These are phyloP conservation scores for Podila minutissima DNA, from an alignment of 192 early-diverging fungal genomes.

Conservation along the genomic window DNA sequence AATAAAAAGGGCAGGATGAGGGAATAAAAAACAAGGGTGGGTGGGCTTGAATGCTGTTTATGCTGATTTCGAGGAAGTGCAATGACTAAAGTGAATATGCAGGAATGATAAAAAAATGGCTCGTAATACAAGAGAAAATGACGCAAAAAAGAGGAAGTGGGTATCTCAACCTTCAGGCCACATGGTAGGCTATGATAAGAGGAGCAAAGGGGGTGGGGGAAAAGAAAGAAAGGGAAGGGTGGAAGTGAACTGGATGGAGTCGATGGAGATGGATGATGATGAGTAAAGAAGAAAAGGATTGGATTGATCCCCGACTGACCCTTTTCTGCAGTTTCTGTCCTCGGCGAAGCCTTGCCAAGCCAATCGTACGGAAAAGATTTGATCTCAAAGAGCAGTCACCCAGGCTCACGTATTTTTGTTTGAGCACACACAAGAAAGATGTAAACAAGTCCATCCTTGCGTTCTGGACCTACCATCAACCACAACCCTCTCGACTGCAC, in stretches of 20 bases:
- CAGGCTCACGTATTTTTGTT: too few relatives aligned
- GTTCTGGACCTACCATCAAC: not conserved
- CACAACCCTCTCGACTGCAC: not conserved
- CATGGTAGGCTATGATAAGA: slow-evolving; percentile 26
- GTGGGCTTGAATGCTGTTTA: not conserved
- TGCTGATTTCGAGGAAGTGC: too few relatives aligned
- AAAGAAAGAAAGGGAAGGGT: not conserved
- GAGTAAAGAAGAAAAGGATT: not conserved
- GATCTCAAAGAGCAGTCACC: too few relatives aligned
- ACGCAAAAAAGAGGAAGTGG: slow-evolving; percentile 10
- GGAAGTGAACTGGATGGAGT: not conserved
- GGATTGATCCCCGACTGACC: not conserved
- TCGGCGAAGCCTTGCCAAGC: too few relatives aligned
- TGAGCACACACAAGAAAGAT: too few relatives aligned
- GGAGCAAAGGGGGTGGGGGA: not conserved
- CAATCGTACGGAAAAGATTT: too few relatives aligned
- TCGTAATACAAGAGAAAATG: slow-evolving; percentile 8
- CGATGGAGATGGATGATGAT: not conserved
- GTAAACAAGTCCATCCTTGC: not conserved
- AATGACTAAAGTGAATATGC: not conserved
- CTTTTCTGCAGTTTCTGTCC: too few relatives aligned
- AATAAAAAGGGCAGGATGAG: slow-evolving; percentile 2
- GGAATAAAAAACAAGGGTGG: slow-evolving; percentile 1
- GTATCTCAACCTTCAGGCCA: slow-evolving; percentile 39
- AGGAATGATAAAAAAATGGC: not conserved